Conservation (phyloP, 441 rosid genomes). For the Brassica balearica region DNA sequence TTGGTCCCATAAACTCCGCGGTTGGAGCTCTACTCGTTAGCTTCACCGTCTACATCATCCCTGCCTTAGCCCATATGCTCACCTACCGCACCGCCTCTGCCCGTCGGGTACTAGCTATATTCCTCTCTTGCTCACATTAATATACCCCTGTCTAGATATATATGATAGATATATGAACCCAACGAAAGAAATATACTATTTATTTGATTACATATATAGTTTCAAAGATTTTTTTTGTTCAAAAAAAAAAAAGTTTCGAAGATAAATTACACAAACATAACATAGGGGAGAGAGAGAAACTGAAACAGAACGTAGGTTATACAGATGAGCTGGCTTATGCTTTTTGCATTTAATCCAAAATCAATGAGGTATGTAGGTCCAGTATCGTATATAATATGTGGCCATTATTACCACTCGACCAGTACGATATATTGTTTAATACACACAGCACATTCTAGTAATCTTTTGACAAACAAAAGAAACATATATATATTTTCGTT, state of each 20-base stretch:
- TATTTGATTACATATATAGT: neutral
- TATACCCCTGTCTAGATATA: neutral
- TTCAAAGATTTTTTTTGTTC: too few species aligned
- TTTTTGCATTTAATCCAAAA: slow-evolving; percentile 26
- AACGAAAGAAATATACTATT: neutral
- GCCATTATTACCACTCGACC: slow-evolving; percentile 22
- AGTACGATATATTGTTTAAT: slow-evolving; percentile 1
- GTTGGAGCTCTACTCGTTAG: slow-evolving; percentile 93
- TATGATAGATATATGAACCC: neutral
- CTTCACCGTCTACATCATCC: slow-evolving; percentile 95
- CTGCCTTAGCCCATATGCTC: slow-evolving; percentile 88
- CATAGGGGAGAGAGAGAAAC: slow-evolving; percentile 1
- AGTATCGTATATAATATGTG: slow-evolving; percentile 14
- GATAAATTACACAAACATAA: neutral
- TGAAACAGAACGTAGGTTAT: slow-evolving; percentile 16
- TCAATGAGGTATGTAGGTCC: slow-evolving; percentile 41
- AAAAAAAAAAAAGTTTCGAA: neutral
- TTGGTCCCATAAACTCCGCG: slow-evolving; percentile 93
- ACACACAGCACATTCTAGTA: slow-evolving; percentile 10
- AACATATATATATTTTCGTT: slow-evolving; percentile 6
- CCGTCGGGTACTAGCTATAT: slow-evolving; percentile 61
- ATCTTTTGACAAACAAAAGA: neutral
- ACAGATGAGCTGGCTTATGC: slow-evolving; percentile 34
- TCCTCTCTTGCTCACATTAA: slow-evolving; percentile 8
- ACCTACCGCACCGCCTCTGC: slow-evolving; percentile 90